These are phyloP conservation scores for Vigna nakashimae DNA, from an alignment of 306 rosid species.

Conservation along the genomic window DNA sequence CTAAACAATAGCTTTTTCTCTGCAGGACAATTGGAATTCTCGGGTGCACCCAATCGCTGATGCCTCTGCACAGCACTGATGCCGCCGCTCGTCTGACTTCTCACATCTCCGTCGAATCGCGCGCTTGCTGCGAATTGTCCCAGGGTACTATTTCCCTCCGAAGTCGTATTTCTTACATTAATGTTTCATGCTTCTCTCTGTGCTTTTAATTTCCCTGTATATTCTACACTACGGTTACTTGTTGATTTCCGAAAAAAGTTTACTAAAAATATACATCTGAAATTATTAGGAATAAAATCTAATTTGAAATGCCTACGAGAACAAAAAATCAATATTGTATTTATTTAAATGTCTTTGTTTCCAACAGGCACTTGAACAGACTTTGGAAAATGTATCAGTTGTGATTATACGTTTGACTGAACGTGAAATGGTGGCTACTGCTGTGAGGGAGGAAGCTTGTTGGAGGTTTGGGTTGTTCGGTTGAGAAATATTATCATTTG, in stretches of 20 bases:
- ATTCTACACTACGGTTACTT: not conserved
- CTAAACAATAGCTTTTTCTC: not conserved
- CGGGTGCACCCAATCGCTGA: conserved; percentile 62
- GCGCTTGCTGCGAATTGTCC: conserved; percentile 69
- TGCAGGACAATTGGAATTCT: conserved; percentile 47
- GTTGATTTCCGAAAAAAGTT: not conserved
- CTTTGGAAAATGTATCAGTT: conserved; percentile 9
- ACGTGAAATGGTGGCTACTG: conserved; percentile 34
- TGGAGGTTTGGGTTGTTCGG: conserved; percentile 8
- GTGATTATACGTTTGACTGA: conserved; percentile 27
- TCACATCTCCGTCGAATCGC: conserved; percentile 54
- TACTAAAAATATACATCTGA: no score
- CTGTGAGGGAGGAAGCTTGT: conserved; percentile 42
- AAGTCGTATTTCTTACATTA: not conserved
- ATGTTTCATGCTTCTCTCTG: not conserved
- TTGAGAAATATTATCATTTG: conserved; percentile 2
- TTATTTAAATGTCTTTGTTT: not conserved
- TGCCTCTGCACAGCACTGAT: conserved; percentile 63
- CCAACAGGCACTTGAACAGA: conserved; percentile 46
- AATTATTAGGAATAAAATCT: no score
- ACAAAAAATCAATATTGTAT: not conserved
- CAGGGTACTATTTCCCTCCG: conserved; percentile 56
- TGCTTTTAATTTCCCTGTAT: not conserved
- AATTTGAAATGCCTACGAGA: not conserved
- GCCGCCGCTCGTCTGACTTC: conserved; percentile 57